Base-by-base conservation (phyloP, 2,329 filamentous ascomycete species). In the Neophaeococcomyces aloes region DNA sequence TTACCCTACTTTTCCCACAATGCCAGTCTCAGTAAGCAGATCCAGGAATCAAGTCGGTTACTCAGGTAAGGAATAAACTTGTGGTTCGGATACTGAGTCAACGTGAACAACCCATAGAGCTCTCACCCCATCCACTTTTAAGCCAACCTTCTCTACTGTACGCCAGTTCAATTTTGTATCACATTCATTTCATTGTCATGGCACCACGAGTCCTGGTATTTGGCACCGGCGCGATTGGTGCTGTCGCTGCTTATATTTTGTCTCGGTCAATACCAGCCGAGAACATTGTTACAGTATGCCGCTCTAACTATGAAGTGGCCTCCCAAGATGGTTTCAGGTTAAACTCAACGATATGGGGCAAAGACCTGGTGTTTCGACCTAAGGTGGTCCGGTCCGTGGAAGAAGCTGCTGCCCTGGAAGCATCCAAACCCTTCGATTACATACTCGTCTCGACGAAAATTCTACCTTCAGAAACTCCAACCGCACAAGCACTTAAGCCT, bases 381-480 rank as follows among this genome's bases (percentile, higher is more conserved):
- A 46, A 49, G 23, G 45, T 56, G 3, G 48, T 55, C 7, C 48
- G 48, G 21, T 51, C 31, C 21, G 41, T 56, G 1, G 43, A 43
- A 10, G 55, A 59, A 29, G 52, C 52, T 6, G 51, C 53, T 2
- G 17, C 48, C 29, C 21, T 29, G 4, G 44, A 46, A 2, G 17
- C 21, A 2, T 48, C 47, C 25, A 29, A 36, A 13, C 54, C 58
- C 1, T 72, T 64, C 52, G 69, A 73, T 54, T 72, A 66, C 52
- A 53, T 73, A n/a, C 45, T 73, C 8, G 62, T 72, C 29, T 63
- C 59, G 23, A 64, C 61, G 44, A 73, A 74, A 59, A 66, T 63
- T 11, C 61, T 70, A 19, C 66, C 67, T 1, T 61, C 56, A 7
- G 56, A 55, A 2, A 61, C 61, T 11, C 55, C 62, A 2, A 57